Percentiles rank a stretch among this genome's conserved stretches.
Evolutionary conservation across 225 moss, liverwort and hornwort genomes (phyloP).

Genomic region (Bryum argenteum): DNA sequence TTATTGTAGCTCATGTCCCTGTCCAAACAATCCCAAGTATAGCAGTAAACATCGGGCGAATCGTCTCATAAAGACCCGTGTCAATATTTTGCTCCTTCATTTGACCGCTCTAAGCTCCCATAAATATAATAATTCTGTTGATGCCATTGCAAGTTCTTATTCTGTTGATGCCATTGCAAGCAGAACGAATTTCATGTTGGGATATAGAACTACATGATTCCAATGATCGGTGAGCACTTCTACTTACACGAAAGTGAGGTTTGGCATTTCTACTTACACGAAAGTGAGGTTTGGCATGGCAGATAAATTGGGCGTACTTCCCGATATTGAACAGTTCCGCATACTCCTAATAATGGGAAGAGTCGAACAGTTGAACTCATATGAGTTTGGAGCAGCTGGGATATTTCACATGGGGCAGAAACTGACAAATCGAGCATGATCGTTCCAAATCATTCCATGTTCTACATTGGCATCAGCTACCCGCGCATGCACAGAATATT

Average conservation of each 20-base stretch:
- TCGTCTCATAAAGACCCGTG: neutral
- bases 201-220: neutral
- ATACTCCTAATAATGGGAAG: conserved; percentile 43
- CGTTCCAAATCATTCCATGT: neutral
- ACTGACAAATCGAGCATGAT: neutral
- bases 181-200: no score
- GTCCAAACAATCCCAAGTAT: neutral
- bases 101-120: neutral
- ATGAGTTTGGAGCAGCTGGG: conserved; percentile 3
- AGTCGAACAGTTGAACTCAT: neutral
- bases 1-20: conserved; percentile 53
- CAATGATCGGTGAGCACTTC: no score
- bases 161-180: neutral
- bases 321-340: conserved; percentile 48
- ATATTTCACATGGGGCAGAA: neutral
- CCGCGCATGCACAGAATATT: no score
- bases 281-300: conserved; percentile 48
- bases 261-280: conserved; percentile 53
- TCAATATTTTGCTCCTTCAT: neutral
- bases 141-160: neutral
- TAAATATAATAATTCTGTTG: neutral
- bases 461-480: no score
- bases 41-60: no score
- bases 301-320: conserved; percentile 20
- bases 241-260: conserved; percentile 55